Evolutionary conservation across 1,139 yeast genomes (phyloP).

Genomic region (Saccharomycopsis hybrid): DNA sequence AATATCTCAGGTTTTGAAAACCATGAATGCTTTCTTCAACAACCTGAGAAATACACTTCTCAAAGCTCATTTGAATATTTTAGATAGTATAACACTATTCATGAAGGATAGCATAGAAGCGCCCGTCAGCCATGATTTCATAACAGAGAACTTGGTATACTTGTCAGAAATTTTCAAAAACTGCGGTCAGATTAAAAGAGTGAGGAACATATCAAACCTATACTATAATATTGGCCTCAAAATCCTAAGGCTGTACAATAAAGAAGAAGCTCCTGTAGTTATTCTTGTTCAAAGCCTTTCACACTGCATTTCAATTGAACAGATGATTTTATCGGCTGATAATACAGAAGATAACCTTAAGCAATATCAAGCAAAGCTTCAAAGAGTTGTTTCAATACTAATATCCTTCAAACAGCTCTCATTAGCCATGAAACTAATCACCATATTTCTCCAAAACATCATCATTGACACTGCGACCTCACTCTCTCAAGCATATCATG

Average conservation of each 20-base stretch:
- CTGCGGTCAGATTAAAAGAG: slow-evolving; percentile 13
- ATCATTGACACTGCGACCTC: too few species aligned
- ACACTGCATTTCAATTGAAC: slow-evolving; percentile 13
- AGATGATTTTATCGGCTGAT: slow-evolving; percentile 5
- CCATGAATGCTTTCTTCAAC: too few species aligned
- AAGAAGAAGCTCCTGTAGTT: not conserved
- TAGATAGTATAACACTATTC: too few species aligned
- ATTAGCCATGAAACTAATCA: not conserved
- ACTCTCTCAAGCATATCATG: not conserved
- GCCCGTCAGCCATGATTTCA: too few species aligned
- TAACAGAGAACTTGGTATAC: not conserved
- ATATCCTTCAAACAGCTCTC: not conserved
- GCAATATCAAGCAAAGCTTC: slow-evolving; percentile 8
- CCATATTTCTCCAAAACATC: too few species aligned
- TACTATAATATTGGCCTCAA: slow-evolving; percentile 17
- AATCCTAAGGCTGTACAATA: not conserved
- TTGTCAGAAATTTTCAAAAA: slow-evolving; percentile 2
- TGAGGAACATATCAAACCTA: slow-evolving; percentile 20
- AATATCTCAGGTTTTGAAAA: too few species aligned
- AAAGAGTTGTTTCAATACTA: slow-evolving; percentile 9
- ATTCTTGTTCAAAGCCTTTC: not conserved
- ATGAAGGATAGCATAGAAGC: too few species aligned
- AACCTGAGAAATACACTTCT: too few species aligned
- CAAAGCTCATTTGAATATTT: too few species aligned
- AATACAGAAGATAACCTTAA: slow-evolving; percentile 5